Evolutionary conservation across 108 stramenopile species (phyloP), one percentile per base, ranked within the genome.

Genomic region (Cylindrotheca fusiformis): DNA sequence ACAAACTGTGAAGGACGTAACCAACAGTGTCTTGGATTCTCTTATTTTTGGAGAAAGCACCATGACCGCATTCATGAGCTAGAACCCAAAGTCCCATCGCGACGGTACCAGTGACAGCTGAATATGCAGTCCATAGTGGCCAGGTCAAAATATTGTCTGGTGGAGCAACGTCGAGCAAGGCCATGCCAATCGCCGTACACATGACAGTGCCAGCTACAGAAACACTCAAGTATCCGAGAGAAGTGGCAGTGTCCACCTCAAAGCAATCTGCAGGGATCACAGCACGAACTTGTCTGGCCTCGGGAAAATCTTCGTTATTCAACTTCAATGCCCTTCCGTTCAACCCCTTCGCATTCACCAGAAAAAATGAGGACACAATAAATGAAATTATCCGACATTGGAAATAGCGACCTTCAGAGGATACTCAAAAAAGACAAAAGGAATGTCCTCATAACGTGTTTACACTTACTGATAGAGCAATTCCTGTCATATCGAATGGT

Each of bases 51-150:
- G 90, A 90, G 69, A 97, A 99, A 41, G 96, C 94, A 44, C 96
- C 95, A 69, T 99, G 98, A 21, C 57, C 98, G 72, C 98, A 99
- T 69, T 99, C 98, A 63, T 99, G 98, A 0, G 96, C 96, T 44
- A 99, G 58, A 0, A 99, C 98, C 98, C 98, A 99, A 20, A 97
- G 72, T 32, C 98, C 97, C 74, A 97, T 97, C 55, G 93, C 81
- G 24, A 96, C 96, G 1, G 94, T 92, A 23, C 91, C 91, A 14
- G 91, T 88, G 1, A 92, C 81, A 17, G 68, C 77, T 19, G 85
- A 82, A 58, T 92, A 92, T 18, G 74, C 74, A 14, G 77, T 50
- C 91, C 91, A 92, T 51, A 92, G 67, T 12, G 91, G 91, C 50
- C 76, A 70, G 0, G 84, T 83, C 44, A 72, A 64, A 45, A 79